Base-by-base conservation (phyloP, 1,139 yeast genomes). In the Nakaseomyces sp. region DNA sequence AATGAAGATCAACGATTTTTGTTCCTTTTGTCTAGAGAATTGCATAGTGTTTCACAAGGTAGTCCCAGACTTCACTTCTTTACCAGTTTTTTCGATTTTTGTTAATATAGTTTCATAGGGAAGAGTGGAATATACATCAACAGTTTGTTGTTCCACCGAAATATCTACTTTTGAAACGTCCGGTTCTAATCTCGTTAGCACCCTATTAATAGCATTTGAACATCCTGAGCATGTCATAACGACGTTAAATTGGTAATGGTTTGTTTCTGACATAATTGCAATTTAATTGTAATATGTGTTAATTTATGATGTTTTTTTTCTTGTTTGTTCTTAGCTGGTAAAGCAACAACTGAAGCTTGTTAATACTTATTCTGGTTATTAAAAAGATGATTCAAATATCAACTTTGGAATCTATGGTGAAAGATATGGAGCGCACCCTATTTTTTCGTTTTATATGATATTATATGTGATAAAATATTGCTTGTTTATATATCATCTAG, bases 81-180 rank as follows among this genome's bases (percentile, higher is more conserved):
- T 91, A 26, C 98, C 98, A 1, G 97, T 88, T 71, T 89, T 91
- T 50, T 81, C 71, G 55, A 91, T 89, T 46, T 88, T 79, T 45
- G 74, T 80, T 48, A 82, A 71, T 19, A 91, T 91, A 2, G 82
- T 76, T 43, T 88, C 95, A 60, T 84, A 87, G 45, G 76, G 74
- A 33, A 83, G 64, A 13, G 65, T 68, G 7, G 95, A 77, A 50
- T 70, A 69, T 38, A 91, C 96, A 56, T 81, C 82, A 19, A 91
- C 98, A 1, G 81, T 68, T 69, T 91, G 97, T 30, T 77, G 68
- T 45, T 83, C 93, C 42, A 91, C 72, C 3, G 94, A 81, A 48
- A 88, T 79, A 45, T 83, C 82, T 29, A 81, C 71, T 33, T 73
- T 69, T 37, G 80, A 72, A 42, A 89, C 93, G 4, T 95, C 96